phyloP scores from a whole-genome alignment of 495 filamentous ascomycete species.

The Penicillium canescens region DNA sequence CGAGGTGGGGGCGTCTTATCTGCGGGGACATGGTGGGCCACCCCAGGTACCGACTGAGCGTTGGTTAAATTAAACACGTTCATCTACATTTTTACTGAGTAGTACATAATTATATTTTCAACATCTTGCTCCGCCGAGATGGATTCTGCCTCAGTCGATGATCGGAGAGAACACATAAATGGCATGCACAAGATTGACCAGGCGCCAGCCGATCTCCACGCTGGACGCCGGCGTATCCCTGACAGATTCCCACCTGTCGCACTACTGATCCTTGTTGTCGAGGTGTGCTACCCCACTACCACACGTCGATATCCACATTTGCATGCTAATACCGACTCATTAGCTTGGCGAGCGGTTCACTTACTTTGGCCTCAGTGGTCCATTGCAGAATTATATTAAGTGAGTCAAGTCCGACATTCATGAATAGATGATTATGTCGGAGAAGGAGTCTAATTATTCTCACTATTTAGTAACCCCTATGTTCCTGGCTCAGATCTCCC shows the following conservation, averaged over 20 bases:
- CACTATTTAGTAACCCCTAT: slow-evolving; percentile 12
- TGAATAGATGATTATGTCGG: background rate
- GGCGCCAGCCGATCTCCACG: background rate
- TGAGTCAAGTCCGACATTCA: background rate
- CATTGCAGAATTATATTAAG: slow-evolving; percentile 21
- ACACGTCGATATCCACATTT: background rate
- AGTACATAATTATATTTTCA: background rate
- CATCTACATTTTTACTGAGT: background rate
- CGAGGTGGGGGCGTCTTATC: background rate
- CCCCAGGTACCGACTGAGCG: background rate
- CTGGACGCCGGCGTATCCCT: slow-evolving; percentile 1
- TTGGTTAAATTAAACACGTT: slow-evolving; percentile 1
- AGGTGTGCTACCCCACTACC: background rate
- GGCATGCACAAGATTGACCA: background rate
- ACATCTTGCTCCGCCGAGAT: background rate
- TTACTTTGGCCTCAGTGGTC: slow-evolving; percentile 14
- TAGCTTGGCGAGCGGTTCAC: slow-evolving; percentile 8
- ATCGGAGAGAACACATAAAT: background rate
- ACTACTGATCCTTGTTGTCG: slow-evolving; percentile 4
- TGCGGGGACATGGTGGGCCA: slow-evolving; percentile 1
- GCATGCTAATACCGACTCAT: background rate
- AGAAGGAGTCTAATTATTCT: background rate
- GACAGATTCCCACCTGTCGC: slow-evolving; percentile 3
- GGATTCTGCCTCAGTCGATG: background rate
- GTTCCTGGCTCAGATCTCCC: slow-evolving; percentile 11